Evolutionary conservation across 2,329 filamentous ascomycete genomes (phyloP).

Genomic region (Didymella glomerata): DNA sequence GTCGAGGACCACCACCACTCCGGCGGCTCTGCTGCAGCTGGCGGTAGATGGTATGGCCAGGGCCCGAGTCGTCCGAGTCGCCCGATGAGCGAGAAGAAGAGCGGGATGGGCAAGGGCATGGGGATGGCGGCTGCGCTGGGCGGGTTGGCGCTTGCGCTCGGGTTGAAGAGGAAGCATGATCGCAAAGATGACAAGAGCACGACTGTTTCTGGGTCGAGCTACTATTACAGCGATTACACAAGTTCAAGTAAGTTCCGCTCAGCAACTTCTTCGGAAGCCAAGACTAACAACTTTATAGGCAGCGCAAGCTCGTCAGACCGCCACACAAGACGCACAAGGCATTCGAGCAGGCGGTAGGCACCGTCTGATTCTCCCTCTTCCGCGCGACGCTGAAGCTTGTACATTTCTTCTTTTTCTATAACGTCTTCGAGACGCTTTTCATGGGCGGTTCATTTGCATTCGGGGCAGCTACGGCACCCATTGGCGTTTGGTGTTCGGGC

Average conservation of each 20-base stretch:
- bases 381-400: background rate
- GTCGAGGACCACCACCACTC: constrained; percentile 70
- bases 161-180: constrained; percentile 56
- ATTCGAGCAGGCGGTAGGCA: constrained; percentile 30
- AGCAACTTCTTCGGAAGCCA: too few relatives aligned
- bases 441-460: constrained; percentile 16
- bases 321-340: constrained; percentile 51
- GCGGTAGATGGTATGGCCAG: constrained; percentile 61
- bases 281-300: constrained; percentile 43
- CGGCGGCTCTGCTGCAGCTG: constrained; percentile 64
- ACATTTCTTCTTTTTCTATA: constrained; percentile 26
- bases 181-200: constrained; percentile 55
- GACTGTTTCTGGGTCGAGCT: constrained; percentile 50
- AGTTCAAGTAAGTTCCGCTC: constrained; percentile 55
- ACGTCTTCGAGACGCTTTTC: constrained; percentile 6
- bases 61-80: constrained; percentile 48
- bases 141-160: constrained; percentile 55
- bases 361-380: background rate
- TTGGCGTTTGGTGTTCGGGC: constrained; percentile 27
- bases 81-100: constrained; percentile 45
- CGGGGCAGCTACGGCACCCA: constrained; percentile 5
- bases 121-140: constrained; percentile 56
- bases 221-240: constrained; percentile 58
- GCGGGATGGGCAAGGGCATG: constrained; percentile 45
- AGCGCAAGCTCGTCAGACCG: constrained; percentile 56